phyloP scores from a whole-genome alignment of 2,329 filamentous ascomycete genomes.

The Ophiostoma fasciatum region DNA sequence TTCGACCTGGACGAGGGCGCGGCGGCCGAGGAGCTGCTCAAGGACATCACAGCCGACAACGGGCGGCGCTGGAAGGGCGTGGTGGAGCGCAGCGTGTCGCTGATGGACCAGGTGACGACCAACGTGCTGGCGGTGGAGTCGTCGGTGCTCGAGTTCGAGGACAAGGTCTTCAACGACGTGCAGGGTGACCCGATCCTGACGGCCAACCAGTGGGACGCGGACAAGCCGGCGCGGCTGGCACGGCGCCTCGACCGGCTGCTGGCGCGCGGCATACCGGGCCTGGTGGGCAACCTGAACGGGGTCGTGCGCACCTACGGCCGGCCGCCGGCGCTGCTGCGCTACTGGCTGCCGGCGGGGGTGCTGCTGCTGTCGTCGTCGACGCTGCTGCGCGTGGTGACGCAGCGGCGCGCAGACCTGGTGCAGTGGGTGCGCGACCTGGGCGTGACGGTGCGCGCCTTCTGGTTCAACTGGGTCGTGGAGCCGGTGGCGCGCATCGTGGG shows the following conservation, averaged over 20 bases:
- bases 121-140: conserved; percentile 52
- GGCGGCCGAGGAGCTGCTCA: conserved; percentile 16
- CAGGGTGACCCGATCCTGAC: conserved; percentile 46
- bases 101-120: conserved; percentile 75
- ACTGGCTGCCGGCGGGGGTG: conserved; percentile 67
- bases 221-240: conserved; percentile 46
- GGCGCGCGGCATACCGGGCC: conserved; percentile 49
- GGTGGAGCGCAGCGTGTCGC: conserved; percentile 62
- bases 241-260: conserved; percentile 56
- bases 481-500: conserved; percentile 69
- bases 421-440: conserved; percentile 71
- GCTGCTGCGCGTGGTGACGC: conserved; percentile 63
- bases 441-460: conserved; percentile 71
- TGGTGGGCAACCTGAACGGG: conserved; percentile 40
- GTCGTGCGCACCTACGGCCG: conserved; percentile 54
- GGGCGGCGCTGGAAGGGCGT: conserved; percentile 50
- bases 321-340: conserved; percentile 61
- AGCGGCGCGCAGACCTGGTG: conserved; percentile 59
- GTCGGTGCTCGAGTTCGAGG: conserved; percentile 48
- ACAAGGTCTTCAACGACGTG: conserved; percentile 47
- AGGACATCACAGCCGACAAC: conserved; percentile 23
- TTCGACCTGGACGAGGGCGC: conserved; percentile 35
- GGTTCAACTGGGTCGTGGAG: conserved; percentile 90
- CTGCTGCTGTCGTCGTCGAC: conserved; percentile 75
- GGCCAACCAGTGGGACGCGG: conserved; percentile 32